phyloP scores from a whole-genome alignment of 169 alveolate genomes.

The Neospora caninum region DNA sequence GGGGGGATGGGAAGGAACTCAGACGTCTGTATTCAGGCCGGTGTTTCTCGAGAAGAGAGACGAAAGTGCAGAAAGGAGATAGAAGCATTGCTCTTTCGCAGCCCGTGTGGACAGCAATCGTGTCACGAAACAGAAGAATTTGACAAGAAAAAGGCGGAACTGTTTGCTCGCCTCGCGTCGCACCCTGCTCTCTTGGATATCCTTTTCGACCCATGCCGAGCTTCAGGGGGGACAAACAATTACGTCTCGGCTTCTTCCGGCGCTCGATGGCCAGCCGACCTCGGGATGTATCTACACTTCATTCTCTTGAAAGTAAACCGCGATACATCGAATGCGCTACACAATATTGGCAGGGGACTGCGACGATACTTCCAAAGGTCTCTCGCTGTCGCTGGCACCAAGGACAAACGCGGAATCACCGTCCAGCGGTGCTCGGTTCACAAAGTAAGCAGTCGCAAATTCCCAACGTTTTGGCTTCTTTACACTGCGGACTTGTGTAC shows the following conservation, averaged over 20 bases:
- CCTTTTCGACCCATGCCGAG: background rate
- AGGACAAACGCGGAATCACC: conserved; percentile 59
- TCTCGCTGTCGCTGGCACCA: conserved; percentile 55
- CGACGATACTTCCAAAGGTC: background rate
- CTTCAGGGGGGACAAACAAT: background rate
- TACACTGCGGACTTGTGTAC: too few species aligned
- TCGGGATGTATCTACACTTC: conserved; percentile 4
- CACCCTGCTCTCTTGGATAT: background rate
- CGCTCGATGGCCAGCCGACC: conserved; percentile 16
- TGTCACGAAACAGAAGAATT: background rate
- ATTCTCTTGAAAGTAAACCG: conserved; percentile 30
- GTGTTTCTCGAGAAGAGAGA: background rate
- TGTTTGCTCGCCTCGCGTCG: background rate
- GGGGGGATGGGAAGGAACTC: background rate
- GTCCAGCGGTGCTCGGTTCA: conserved; percentile 30
- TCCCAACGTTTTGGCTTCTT: too few species aligned
- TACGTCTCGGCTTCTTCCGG: background rate
- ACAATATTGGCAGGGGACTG: background rate
- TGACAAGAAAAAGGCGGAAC: background rate
- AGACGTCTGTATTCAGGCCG: background rate
- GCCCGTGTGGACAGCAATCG: background rate
- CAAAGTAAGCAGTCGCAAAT: background rate
- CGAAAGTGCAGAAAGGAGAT: background rate
- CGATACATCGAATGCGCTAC: conserved; percentile 38
- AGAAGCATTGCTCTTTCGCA: background rate